phyloP scores from a whole-genome alignment of 306 rosid genomes.

The Luffa acutangula region DNA sequence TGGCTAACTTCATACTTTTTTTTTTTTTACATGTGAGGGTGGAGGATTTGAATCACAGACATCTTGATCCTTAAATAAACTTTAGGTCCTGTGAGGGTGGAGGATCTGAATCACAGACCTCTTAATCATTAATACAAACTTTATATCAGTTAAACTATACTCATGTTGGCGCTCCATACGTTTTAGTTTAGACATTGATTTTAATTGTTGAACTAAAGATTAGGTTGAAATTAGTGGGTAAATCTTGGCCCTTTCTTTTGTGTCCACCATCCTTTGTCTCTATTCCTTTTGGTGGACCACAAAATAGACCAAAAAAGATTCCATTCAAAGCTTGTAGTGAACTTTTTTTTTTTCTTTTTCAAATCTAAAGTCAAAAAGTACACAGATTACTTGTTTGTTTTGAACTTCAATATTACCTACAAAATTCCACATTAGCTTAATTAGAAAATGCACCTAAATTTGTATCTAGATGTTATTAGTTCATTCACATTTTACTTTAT shows the following conservation, averaged over 20 bases:
- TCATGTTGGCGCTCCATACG: too few relatives aligned
- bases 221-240: neutral
- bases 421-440: neutral
- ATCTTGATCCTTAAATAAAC: too few relatives aligned
- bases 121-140: too few relatives aligned
- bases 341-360: neutral
- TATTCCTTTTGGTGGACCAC: constrained; percentile 6
- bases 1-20: neutral
- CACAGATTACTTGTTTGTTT: neutral
- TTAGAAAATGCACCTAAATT: neutral
- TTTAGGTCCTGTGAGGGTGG: too few relatives aligned
- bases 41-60: too few relatives aligned
- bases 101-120: too few relatives aligned
- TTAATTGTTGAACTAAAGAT: neutral
- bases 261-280: constrained; percentile 6
- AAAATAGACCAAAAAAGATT: constrained; percentile 1
- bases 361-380: neutral
- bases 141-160: too few relatives aligned
- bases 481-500: neutral
- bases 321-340: neutral
- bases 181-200: neutral
- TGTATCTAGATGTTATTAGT: neutral
- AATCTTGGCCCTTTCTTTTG: neutral
- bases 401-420: neutral
- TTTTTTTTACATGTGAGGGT: neutral